phyloP scores from a whole-genome alignment of 1,139 yeast species.

The Diutina neorugosa region DNA sequence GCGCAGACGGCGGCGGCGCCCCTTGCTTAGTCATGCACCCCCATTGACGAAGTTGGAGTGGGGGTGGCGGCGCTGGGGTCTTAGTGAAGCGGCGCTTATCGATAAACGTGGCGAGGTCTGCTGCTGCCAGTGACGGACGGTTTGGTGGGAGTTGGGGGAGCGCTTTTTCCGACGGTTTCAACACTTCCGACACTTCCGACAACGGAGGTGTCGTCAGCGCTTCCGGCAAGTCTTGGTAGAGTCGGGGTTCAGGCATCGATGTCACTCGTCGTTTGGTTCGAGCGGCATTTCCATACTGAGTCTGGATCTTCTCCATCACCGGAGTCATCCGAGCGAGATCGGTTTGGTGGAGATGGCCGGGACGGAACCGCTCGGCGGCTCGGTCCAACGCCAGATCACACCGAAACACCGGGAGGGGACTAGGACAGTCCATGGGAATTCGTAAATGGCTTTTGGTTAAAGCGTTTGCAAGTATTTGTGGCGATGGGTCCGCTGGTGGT shows the following conservation, averaged over 20 bases:
- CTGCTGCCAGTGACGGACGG: slow-evolving; percentile 1
- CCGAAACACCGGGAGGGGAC: slow-evolving; percentile 1
- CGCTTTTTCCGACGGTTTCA: neutral
- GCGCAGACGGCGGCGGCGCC: neutral
- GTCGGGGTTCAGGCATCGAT: neutral
- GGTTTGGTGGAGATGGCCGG: neutral
- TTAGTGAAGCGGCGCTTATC: neutral
- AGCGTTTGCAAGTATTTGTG: neutral
- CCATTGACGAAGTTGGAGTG: neutral
- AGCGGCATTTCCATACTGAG: neutral
- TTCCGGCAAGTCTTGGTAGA: neutral
- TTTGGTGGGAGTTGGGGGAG: neutral
- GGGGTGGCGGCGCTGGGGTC: neutral
- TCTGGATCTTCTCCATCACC: neutral
- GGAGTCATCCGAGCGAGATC: slow-evolving; percentile 2
- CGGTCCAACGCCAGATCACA: slow-evolving; percentile 4
- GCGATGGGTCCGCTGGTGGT: neutral
- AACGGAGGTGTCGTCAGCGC: neutral
- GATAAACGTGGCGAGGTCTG: neutral
- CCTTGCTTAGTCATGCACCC: neutral
- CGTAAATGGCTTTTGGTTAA: too few species aligned
- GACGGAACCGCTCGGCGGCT: slow-evolving; percentile 1
- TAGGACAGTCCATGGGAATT: neutral
- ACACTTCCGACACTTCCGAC: neutral
- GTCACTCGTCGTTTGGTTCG: neutral